Evolutionary conservation across 805 yeast genomes (phyloP).

Genomic region (Kodamaea laetipori): DNA sequence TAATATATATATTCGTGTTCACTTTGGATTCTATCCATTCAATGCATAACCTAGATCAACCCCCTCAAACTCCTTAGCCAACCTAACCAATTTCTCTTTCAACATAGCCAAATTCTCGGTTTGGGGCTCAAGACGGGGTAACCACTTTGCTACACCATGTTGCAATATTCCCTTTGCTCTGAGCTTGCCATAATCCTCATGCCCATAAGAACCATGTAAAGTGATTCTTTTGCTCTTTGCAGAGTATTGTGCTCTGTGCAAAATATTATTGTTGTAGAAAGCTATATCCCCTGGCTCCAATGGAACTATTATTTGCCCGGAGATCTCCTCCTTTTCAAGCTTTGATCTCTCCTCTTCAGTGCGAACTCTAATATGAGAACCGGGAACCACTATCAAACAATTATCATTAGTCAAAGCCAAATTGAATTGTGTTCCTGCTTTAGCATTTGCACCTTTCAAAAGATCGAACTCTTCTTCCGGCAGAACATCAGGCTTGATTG

Average conservation of each 20-base stretch:
- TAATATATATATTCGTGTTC: not conserved
- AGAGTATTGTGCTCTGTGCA: slow-evolving; percentile 50
- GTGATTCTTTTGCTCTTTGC: slow-evolving; percentile 44
- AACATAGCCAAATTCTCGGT: slow-evolving; percentile 31
- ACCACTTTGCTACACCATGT: slow-evolving; percentile 54
- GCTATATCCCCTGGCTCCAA: slow-evolving; percentile 53
- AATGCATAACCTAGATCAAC: slow-evolving; percentile 40
- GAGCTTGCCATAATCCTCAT: slow-evolving; percentile 38
- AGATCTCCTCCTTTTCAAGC: slow-evolving; percentile 39
- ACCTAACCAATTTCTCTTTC: slow-evolving; percentile 28
- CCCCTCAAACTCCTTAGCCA: slow-evolving; percentile 34
- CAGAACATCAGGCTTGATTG: slow-evolving; percentile 48
- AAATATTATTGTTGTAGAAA: slow-evolving; percentile 51
- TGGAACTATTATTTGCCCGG: slow-evolving; percentile 42
- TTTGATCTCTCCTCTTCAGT: slow-evolving; percentile 46
- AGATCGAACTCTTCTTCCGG: slow-evolving; percentile 46
- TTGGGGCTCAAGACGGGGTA: slow-evolving; percentile 35
- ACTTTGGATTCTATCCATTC: slow-evolving; percentile 26
- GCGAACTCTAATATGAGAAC: slow-evolving; percentile 47
- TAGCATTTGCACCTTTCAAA: slow-evolving; percentile 38
- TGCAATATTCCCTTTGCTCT: slow-evolving; percentile 53
- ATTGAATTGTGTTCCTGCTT: slow-evolving; percentile 53
- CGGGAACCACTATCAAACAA: slow-evolving; percentile 52
- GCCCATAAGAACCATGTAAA: slow-evolving; percentile 54
- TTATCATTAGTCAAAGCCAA: slow-evolving; percentile 49